Evolutionary conservation across 202 grass and related monocot species (phyloP).

Genomic region (Panicum hallii): DNA sequence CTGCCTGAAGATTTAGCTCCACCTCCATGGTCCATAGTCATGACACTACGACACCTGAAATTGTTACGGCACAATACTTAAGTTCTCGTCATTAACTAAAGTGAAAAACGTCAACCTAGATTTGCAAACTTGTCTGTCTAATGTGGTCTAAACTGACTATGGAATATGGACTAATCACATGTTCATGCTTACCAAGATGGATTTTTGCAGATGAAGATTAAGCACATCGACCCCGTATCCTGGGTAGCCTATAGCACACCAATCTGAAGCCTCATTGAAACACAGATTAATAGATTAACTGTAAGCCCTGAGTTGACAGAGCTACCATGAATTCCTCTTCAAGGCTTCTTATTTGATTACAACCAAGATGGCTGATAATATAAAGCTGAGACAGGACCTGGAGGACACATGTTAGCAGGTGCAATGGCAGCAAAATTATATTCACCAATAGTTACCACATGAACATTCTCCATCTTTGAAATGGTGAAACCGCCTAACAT

Average conservation of each 20-base stretch:
- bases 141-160: conserved; percentile 9
- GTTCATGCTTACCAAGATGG: conserved; percentile 21
- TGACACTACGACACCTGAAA: background rate
- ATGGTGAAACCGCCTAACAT: conserved; percentile 91
- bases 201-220: conserved; percentile 3
- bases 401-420: conserved; percentile 15
- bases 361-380: conserved; percentile 9
- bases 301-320: conserved; percentile 23
- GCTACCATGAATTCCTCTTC: conserved; percentile 8
- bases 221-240: background rate
- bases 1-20: background rate
- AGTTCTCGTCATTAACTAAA: conserved; percentile 20
- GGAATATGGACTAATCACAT: background rate
- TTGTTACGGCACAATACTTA: background rate
- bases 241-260: conserved; percentile 4
- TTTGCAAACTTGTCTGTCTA: background rate
- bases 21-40: background rate
- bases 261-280: background rate
- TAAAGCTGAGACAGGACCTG: conserved; percentile 24
- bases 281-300: background rate
- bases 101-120: background rate
- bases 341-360: conserved; percentile 17
- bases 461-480: conserved; percentile 91
- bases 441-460: conserved; percentile 94
- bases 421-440: background rate